phyloP scores from a whole-genome alignment of 2,329 filamentous ascomycete genomes.

The Pestalotiopsis fici region DNA sequence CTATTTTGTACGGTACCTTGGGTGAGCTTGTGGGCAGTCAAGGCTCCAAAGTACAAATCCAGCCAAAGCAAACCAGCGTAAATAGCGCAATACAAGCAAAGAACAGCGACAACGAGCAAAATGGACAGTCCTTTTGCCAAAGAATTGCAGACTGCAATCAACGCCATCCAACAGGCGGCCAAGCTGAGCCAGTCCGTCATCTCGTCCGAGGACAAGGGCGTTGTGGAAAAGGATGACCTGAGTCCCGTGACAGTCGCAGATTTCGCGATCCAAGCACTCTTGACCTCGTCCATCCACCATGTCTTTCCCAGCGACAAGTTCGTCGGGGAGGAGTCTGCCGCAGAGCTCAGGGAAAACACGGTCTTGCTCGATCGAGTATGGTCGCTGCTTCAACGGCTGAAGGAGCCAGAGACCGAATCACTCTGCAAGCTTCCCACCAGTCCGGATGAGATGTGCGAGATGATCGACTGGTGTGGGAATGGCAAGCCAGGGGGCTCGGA shows the following conservation, averaged over 20 bases:
- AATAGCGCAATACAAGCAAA: neutral
- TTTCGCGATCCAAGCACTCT: constrained; percentile 59
- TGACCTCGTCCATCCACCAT: constrained; percentile 49
- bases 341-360: constrained; percentile 43
- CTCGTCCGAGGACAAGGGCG: constrained; percentile 47
- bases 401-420: constrained; percentile 23
- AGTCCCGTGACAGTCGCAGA: constrained; percentile 61
- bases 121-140: constrained; percentile 30
- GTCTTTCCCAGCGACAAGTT: constrained; percentile 53
- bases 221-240: constrained; percentile 54
- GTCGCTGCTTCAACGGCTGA: constrained; percentile 37
- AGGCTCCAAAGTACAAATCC: no score
- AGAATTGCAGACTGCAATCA: constrained; percentile 28
- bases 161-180: constrained; percentile 39
- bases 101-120: neutral
- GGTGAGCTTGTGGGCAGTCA: no score
- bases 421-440: constrained; percentile 35
- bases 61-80: neutral
- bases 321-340: constrained; percentile 58
- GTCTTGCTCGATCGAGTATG: constrained; percentile 48
- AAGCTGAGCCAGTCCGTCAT: constrained; percentile 51
- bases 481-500: constrained; percentile 32
- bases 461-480: constrained; percentile 53
- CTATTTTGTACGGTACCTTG: no score
- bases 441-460: constrained; percentile 48